Percentiles rank a stretch among this genome's conserved stretches.
These are phyloP conservation scores for Nitzschia sp. DNA, from an alignment of 108 stramenopile genomes.

Conservation along the genomic window DNA sequence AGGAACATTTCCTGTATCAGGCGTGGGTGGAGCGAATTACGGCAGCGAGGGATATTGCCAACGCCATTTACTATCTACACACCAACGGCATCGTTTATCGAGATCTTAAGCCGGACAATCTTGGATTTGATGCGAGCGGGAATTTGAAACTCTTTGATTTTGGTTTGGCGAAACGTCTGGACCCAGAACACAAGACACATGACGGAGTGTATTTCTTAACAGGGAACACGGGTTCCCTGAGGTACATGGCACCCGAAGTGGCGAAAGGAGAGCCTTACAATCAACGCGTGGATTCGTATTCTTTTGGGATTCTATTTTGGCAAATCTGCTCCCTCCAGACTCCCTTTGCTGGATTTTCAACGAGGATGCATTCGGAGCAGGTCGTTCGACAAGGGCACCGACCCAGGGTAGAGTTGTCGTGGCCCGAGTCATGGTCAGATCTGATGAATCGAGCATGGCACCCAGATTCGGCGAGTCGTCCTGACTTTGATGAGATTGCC, in stretches of 20 bases:
- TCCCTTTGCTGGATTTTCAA: slow-evolving; percentile 71
- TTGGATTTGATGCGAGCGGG: slow-evolving; percentile 70
- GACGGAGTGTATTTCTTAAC: slow-evolving; percentile 69
- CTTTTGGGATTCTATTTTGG: slow-evolving; percentile 85
- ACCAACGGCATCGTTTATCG: slow-evolving; percentile 69
- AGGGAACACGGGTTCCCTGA: slow-evolving; percentile 79
- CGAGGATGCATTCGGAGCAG: slow-evolving; percentile 72
- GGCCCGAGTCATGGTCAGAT: slow-evolving; percentile 77
- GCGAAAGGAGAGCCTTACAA: slow-evolving; percentile 66
- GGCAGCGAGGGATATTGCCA: slow-evolving; percentile 68
- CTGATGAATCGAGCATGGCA: slow-evolving; percentile 78
- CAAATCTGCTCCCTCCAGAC: slow-evolving; percentile 82
- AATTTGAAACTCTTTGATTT: slow-evolving; percentile 82
- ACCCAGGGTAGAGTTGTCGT: slow-evolving; percentile 68
- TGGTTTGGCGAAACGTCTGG: slow-evolving; percentile 78
- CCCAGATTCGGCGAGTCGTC: slow-evolving; percentile 45
- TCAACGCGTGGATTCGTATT: slow-evolving; percentile 75
- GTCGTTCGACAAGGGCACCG: slow-evolving; percentile 72
- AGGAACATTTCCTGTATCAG: slow-evolving; percentile 59
- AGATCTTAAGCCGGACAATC: slow-evolving; percentile 66
- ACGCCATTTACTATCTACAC: slow-evolving; percentile 82
- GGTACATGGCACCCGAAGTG: slow-evolving; percentile 65
- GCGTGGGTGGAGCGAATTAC: slow-evolving; percentile 77
- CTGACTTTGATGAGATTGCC: slow-evolving; percentile 71
- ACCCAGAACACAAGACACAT: slow-evolving; percentile 40